A percentile compares a stretch with the other conserved stretches of the same genome.
These are phyloP conservation scores for Fomitopsis betulina DNA, from an alignment of 1,284 basidiomycete genomes.

Conservation along the genomic window DNA sequence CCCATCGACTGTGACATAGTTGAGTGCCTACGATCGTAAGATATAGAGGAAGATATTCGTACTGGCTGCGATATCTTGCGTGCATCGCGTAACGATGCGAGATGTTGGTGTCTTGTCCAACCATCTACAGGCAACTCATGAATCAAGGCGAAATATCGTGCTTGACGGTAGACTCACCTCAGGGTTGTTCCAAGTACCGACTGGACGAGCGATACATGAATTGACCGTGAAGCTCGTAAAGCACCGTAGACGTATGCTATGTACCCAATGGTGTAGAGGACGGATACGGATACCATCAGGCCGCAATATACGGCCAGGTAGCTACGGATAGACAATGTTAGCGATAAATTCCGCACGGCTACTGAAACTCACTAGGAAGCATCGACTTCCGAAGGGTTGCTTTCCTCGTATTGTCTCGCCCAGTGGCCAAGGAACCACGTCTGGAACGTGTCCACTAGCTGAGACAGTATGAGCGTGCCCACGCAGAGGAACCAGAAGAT, in stretches of 20 bases:
- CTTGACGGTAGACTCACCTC: slow-evolving; percentile 27
- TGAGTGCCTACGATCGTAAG: neutral
- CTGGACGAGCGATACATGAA: slow-evolving; percentile 52
- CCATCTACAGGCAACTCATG: slow-evolving; percentile 29
- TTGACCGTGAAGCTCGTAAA: slow-evolving; percentile 45
- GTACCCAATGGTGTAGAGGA: slow-evolving; percentile 22
- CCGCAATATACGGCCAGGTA: slow-evolving; percentile 18
- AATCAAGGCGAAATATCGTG: neutral
- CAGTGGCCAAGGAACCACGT: slow-evolving; percentile 20
- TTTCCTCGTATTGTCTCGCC: slow-evolving; percentile 25
- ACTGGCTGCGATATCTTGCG: slow-evolving; percentile 49
- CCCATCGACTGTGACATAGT: slow-evolving; percentile 24
- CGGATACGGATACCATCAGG: slow-evolving; percentile 27
- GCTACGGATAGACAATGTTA: neutral
- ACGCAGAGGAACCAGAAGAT: slow-evolving; percentile 31
- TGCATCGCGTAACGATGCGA: slow-evolving; percentile 53
- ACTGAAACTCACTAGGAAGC: slow-evolving; percentile 22
- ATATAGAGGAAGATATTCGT: neutral
- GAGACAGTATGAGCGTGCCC: slow-evolving; percentile 15
- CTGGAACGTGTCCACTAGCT: slow-evolving; percentile 8
- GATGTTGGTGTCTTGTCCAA: slow-evolving; percentile 55
- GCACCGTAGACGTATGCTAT: slow-evolving; percentile 35
- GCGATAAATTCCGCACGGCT: neutral
- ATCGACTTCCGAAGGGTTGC: slow-evolving; percentile 23
- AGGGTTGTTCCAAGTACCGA: slow-evolving; percentile 59